Percentiles rank a stretch among this genome's conserved stretches.
phyloP scores from a whole-genome alignment of 768 basidiomycete genomes.

The Pleurotus salmoneostramineus region DNA sequence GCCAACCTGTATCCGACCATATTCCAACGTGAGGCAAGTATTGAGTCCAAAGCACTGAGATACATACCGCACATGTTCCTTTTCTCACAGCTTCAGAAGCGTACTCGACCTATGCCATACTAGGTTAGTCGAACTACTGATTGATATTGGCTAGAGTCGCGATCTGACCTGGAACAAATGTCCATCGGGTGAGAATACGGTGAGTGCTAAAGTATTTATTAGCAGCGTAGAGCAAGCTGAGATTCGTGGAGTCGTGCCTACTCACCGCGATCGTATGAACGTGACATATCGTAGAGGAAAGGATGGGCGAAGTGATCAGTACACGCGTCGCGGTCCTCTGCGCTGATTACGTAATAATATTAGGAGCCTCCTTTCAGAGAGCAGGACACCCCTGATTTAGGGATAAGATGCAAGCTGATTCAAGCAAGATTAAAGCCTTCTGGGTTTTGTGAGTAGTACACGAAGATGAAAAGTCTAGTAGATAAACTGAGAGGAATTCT shows the following conservation, averaged over 20 bases:
- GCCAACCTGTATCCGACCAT: slow-evolving; percentile 62
- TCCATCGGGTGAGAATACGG: slow-evolving; percentile 98
- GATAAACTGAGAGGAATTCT: no score
- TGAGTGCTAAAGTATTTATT: slow-evolving; percentile 63
- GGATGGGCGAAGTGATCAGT: not conserved
- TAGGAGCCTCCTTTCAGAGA: no score
- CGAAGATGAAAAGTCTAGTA: no score
- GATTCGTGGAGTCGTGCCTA: not conserved
- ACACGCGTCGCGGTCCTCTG: not conserved
- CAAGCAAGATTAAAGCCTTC: no score
- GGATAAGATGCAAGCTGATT: no score
- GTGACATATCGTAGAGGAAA: slow-evolving; percentile 56
- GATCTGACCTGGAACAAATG: slow-evolving; percentile 89
- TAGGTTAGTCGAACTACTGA: not conserved
- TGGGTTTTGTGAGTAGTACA: no score
- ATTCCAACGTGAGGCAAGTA: not conserved
- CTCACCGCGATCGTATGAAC: slow-evolving; percentile 96
- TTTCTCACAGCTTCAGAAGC: slow-evolving; percentile 96
- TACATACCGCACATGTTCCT: slow-evolving; percentile 90
- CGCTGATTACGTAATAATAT: no score
- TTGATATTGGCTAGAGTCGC: not conserved
- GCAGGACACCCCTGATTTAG: no score
- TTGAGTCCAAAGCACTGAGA: not conserved
- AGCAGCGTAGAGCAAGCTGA: not conserved
- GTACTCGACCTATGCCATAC: slow-evolving; percentile 86